These are phyloP conservation scores for Prunus padus DNA, from an alignment of 306 rosid genomes.

Conservation along the genomic window DNA sequence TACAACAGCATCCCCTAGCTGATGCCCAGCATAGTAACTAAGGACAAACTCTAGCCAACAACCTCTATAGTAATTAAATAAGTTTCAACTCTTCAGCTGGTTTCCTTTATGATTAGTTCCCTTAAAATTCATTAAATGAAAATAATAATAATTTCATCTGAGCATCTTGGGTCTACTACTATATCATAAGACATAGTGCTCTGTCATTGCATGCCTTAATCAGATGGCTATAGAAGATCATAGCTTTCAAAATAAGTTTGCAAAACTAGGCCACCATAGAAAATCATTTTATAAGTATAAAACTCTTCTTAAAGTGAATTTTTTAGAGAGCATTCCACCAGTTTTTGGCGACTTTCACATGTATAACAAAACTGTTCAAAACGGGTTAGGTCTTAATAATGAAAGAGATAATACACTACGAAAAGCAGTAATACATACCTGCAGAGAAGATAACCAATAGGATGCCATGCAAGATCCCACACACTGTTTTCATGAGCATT, in stretches of 20 bases:
- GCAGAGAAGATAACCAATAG: constrained; percentile 98
- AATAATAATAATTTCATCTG: no score
- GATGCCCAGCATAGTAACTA: not conserved
- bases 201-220: not conserved
- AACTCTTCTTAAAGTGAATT: not conserved
- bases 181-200: not conserved
- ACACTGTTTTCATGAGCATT: constrained; percentile 91
- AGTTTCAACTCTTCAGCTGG: not conserved
- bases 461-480: constrained; percentile 99
- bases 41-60: not conserved
- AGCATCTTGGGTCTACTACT: not conserved
- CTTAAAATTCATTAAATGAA: not conserved
- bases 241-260: not conserved
- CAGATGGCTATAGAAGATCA: not conserved
- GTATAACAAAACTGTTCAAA: not conserved
- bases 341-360: not conserved
- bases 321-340: not conserved
- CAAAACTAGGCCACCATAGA: not conserved
- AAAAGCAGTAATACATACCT: constrained; percentile 44
- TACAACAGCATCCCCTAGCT: not conserved
- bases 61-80: not conserved
- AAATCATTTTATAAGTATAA: not conserved
- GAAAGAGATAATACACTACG: not conserved
- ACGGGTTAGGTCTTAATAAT: not conserved
- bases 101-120: not conserved